phyloP scores from a whole-genome alignment of 1,139 yeast genomes.

The Suhomyces maxii region DNA sequence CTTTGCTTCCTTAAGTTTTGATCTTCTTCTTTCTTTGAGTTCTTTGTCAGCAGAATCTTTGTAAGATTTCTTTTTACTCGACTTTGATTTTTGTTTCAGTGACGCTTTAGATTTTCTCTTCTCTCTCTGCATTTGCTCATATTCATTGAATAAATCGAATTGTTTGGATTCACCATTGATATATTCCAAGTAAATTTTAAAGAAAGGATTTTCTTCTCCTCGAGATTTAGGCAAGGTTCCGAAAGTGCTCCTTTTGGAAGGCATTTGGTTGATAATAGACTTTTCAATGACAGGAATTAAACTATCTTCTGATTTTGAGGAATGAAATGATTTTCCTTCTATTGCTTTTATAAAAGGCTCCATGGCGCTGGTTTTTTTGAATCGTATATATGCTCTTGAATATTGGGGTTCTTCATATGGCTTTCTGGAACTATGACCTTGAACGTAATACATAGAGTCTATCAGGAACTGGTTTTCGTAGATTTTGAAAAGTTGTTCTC shows the following conservation, averaged over 20 bases:
- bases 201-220: constrained; percentile 11
- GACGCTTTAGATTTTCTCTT: background rate
- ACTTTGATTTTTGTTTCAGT: background rate
- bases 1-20: too few species aligned
- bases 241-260: constrained; percentile 5
- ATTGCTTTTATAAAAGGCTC: constrained; percentile 18
- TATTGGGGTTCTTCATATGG: constrained; percentile 29
- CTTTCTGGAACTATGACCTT: constrained; percentile 28
- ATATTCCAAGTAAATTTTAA: constrained; percentile 15
- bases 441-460: constrained; percentile 29
- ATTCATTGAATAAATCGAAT: constrained; percentile 15
- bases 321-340: constrained; percentile 23
- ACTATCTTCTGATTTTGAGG: constrained; percentile 22
- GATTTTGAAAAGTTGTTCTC: constrained; percentile 15
- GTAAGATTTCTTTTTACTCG: too few species aligned
- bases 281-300: constrained; percentile 27
- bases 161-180: constrained; percentile 13
- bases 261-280: constrained; percentile 27
- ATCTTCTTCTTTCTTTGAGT: too few species aligned
- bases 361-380: constrained; percentile 16
- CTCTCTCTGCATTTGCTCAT: constrained; percentile 11
- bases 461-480: constrained; percentile 16
- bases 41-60: too few species aligned
- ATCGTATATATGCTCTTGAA: constrained; percentile 31
- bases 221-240: background rate